Evolutionary conservation across 208 protist genomes (phyloP).

Genomic region (Phytomonas francai): DNA sequence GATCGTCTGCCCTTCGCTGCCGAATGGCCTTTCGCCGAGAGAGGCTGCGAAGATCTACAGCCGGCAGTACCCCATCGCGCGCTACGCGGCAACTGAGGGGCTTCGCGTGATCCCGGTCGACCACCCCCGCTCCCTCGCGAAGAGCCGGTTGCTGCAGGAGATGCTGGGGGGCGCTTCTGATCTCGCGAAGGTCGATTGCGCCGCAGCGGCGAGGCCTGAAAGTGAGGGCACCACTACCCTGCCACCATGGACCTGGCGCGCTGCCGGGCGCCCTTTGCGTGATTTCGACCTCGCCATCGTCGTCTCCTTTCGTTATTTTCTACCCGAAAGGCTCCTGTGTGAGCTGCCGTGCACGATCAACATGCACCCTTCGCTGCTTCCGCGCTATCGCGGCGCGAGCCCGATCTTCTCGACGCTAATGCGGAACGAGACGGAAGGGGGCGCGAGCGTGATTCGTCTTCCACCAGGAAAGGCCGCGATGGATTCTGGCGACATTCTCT

Average conservation of each 20-base stretch:
- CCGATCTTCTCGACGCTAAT: constrained; percentile 84
- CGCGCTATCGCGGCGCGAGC: constrained; percentile 79
- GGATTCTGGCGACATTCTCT: constrained; percentile 76
- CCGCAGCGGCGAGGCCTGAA: background rate
- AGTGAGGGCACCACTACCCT: background rate
- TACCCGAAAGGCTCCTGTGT: constrained; percentile 48
- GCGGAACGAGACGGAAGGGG: constrained; percentile 53
- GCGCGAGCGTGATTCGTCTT: constrained; percentile 75
- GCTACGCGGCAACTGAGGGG: constrained; percentile 54
- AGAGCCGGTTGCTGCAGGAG: constrained; percentile 38
- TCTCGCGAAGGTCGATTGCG: background rate
- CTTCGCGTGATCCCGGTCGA: constrained; percentile 63
- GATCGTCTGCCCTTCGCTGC: constrained; percentile 69
- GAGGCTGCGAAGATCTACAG: constrained; percentile 27
- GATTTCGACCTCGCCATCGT: constrained; percentile 75
- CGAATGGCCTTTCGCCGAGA: constrained; percentile 24
- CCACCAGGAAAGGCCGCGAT: constrained; percentile 38
- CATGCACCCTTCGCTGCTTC: constrained; percentile 84
- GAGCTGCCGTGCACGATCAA: constrained; percentile 76
- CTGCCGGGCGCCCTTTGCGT: constrained; percentile 16
- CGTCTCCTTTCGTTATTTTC: constrained; percentile 85
- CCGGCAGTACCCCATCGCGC: constrained; percentile 70
- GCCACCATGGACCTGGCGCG: background rate
- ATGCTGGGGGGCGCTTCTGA: constrained; percentile 22
- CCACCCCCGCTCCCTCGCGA: constrained; percentile 49